Evolutionary conservation across 768 basidiomycete species (phyloP).

Genomic region (Mycena sanguinolenta): DNA sequence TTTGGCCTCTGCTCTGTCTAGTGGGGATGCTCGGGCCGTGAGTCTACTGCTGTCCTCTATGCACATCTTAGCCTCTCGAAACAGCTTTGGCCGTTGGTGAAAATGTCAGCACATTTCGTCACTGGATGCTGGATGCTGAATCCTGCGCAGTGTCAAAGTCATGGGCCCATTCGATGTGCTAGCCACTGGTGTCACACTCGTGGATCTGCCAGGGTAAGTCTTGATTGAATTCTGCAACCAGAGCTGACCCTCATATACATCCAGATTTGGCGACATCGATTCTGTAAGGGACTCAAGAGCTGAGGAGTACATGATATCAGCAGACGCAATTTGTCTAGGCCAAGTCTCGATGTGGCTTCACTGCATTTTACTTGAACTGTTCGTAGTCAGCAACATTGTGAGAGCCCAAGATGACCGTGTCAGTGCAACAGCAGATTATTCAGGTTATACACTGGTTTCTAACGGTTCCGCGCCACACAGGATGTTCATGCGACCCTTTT

Average conservation of each 20-base stretch:
- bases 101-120: constrained; percentile 8
- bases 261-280: constrained; percentile 33
- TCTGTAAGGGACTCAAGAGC: constrained; percentile 28
- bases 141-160: constrained; percentile 21
- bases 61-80: not conserved
- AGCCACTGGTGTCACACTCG: constrained; percentile 33
- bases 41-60: not conserved
- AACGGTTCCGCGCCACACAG: not conserved
- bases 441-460: not conserved
- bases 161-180: constrained; percentile 33
- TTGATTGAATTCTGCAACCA: not conserved
- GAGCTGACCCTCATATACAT: not conserved
- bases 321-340: constrained; percentile 32
- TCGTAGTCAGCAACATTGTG: constrained; percentile 21
- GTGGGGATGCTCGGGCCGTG: constrained; percentile 18
- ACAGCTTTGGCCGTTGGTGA: constrained; percentile 37
- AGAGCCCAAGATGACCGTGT: constrained; percentile 35
- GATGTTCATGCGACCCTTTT: constrained; percentile 28
- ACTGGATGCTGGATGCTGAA: not conserved
- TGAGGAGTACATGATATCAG: constrained; percentile 26
- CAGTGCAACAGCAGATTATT: not conserved
- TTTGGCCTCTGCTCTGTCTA: constrained; percentile 24
- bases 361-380: not conserved
- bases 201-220: constrained; percentile 30
- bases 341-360: not conserved